phyloP scores from a whole-genome alignment of 805 yeast genomes.

The Metschnikowia amazonensis region DNA sequence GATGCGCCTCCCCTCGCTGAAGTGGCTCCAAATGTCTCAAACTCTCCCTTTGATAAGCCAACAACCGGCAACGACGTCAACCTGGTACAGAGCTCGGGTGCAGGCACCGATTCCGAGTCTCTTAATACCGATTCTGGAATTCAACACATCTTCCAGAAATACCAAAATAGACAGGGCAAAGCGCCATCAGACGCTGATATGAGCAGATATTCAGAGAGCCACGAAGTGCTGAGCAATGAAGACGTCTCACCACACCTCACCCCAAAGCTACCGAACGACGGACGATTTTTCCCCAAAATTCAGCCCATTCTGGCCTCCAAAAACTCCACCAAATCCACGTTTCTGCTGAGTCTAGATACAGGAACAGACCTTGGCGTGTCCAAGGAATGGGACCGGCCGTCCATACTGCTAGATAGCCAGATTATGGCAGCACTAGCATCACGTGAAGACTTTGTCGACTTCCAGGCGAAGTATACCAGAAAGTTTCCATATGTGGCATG shows the following conservation, averaged over 20 bases:
- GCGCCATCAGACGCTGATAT: not conserved
- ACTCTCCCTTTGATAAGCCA: not conserved
- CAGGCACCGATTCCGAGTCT: not conserved
- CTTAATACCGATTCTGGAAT: slow-evolving; percentile 2
- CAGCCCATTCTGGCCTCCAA: not conserved
- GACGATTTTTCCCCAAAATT: slow-evolving; percentile 1
- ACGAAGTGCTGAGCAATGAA: too few species aligned
- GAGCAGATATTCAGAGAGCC: too few species aligned
- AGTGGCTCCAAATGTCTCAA: not conserved
- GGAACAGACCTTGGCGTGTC: not conserved
- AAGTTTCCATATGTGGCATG: slow-evolving; percentile 13
- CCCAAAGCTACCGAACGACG: too few species aligned
- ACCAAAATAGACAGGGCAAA: not conserved
- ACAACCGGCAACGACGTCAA: not conserved
- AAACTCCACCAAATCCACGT: not conserved
- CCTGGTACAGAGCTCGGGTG: not conserved
- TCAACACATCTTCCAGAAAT: not conserved
- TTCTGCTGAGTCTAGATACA: not conserved
- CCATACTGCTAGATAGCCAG: not conserved
- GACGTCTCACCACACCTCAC: too few species aligned
- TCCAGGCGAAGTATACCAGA: not conserved
- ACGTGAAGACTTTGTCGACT: not conserved
- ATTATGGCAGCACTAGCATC: not conserved
- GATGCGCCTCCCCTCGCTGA: not conserved
- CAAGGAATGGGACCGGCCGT: not conserved